These are phyloP conservation scores for Aspergillus ochraceus DNA, from an alignment of 2,329 filamentous ascomycete genomes.

Conservation along the genomic window DNA sequence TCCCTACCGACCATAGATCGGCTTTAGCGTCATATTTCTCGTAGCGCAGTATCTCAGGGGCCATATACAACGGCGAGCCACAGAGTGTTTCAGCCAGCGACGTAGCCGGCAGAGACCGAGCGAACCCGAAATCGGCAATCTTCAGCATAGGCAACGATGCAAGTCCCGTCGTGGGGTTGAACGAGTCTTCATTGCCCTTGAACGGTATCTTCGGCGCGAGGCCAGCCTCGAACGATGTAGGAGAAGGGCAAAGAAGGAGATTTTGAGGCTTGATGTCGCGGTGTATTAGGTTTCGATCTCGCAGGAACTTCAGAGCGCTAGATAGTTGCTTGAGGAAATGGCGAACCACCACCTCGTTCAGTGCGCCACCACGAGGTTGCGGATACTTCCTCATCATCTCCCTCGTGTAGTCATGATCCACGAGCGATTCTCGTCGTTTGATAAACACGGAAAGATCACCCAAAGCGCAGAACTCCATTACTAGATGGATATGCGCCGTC, in stretches of 20 bases:
- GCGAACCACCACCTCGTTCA: constrained; percentile 93
- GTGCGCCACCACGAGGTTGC: constrained; percentile 74
- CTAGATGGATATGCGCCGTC: constrained; percentile 83
- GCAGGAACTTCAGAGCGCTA: constrained; percentile 86
- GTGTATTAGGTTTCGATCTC: constrained; percentile 84
- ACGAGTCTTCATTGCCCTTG: constrained; percentile 75
- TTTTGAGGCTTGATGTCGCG: constrained; percentile 98
- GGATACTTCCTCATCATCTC: constrained; percentile 95
- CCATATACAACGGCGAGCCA: constrained; percentile 97
- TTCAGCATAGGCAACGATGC: constrained; percentile 92
- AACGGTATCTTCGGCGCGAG: constrained; percentile 66
- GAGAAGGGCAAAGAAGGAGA: constrained; percentile 81
- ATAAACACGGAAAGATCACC: constrained; percentile 95
- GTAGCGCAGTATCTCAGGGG: constrained; percentile 93
- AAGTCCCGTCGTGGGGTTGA: constrained; percentile 78
- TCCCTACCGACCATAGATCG: constrained; percentile 96
- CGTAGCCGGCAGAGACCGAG: constrained; percentile 83
- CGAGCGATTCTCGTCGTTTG: constrained; percentile 83
- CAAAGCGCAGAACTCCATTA: constrained; percentile 98
- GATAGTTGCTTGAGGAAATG: constrained; percentile 95
- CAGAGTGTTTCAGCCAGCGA: constrained; percentile 94
- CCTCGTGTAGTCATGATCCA: constrained; percentile 74
- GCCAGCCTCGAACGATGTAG: constrained; percentile 65
- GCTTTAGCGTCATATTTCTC: constrained; percentile 97
- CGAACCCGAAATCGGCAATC: constrained; percentile 98